A percentile compares a stretch with the other conserved stretches of the same genome.
phyloP scores from a whole-genome alignment of 2,329 filamentous ascomycete species.

The Penicillium sp. region DNA sequence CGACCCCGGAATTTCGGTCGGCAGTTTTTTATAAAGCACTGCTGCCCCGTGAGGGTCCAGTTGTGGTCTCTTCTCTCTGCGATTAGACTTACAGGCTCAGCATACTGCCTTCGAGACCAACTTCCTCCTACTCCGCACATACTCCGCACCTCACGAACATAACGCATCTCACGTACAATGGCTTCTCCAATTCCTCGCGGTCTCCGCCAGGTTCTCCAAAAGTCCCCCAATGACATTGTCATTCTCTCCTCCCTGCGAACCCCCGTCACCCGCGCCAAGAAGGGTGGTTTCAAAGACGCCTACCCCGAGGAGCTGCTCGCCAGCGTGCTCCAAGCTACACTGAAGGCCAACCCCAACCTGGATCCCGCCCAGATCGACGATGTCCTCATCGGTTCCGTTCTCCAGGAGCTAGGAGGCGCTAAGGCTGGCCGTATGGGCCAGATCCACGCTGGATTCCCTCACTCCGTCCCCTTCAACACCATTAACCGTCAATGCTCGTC shows the following conservation, averaged over 20 bases:
- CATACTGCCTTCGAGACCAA: background rate
- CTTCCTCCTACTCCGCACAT: background rate
- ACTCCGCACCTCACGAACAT: conserved; percentile 1
- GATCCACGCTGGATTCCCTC: conserved; percentile 77
- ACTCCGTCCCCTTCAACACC: conserved; percentile 75
- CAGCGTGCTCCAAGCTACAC: conserved; percentile 64
- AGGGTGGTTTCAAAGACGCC: conserved; percentile 80
- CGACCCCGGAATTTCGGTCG: conserved; percentile 34
- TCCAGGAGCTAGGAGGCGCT: conserved; percentile 85
- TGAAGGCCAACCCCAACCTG: conserved; percentile 71
- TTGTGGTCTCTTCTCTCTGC: conserved; percentile 8
- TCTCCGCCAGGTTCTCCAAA: conserved; percentile 74
- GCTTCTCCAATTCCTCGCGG: conserved; percentile 60
- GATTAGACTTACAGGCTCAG: background rate
- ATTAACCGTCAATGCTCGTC: conserved; percentile 85
- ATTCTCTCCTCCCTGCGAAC: conserved; percentile 90
- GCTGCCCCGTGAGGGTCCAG: conserved; percentile 10
- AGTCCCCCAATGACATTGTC: conserved; percentile 78
- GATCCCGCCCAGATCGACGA: conserved; percentile 73
- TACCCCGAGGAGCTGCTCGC: conserved; percentile 86
- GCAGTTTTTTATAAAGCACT: conserved; percentile 46
- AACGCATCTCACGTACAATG: conserved; percentile 40
- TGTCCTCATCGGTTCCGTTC: conserved; percentile 82
- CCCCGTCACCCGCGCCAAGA: conserved; percentile 79
- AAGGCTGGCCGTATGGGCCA: conserved; percentile 92